Evolutionary conservation across 2,329 filamentous ascomycete genomes (phyloP), one percentile per base, ranked within the genome.

Genomic region (Alternaria dauci): DNA sequence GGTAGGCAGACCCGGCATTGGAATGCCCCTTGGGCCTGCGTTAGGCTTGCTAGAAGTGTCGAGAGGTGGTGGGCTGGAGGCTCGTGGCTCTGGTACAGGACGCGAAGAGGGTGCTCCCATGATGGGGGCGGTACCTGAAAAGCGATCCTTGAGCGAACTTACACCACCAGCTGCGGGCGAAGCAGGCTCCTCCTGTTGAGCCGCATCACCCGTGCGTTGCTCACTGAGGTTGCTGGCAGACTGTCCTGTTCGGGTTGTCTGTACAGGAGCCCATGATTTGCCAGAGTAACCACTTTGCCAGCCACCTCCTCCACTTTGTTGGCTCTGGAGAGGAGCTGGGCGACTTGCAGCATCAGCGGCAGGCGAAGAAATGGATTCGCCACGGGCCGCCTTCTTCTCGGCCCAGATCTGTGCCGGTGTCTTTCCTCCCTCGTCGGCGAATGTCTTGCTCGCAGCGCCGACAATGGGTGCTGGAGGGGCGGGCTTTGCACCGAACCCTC

Each of bases 341-440:
- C 62, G 62, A 30, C 66, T 68, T 41, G 61, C 65, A 23, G 42
- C 52, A 26, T 61, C 53, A 47, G 78, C 74, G 48, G 52, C 47
- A 43, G 82, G 77, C 52, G 83, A 78, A 28, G 82, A 80, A 51
- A 85, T 81, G 52, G 76, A 68, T 23, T 86, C 88, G 59, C 89
- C 86, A 77, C 95, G 89, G 62, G 89, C 89, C 38, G 92, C 94
- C 83, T 98, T 98, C 83, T 94, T 96, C 83, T 99, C 95, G 0
- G 94, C 94, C 95, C 95, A 99, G 36, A 97, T 82, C 79, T 99
- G 95, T 30, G 95, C 94, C 7, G 95, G 95, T 5, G 95, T 98
- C 84, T 98, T 99, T 63, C 95, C 95, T 65, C 91, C 94, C 78
- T 96, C 85, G 68, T 97, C 94, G 16, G 95, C 95, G 82, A 98